phyloP scores from a whole-genome alignment of 495 filamentous ascomycete genomes.

The Pseudomonodictys pantanalensis region DNA sequence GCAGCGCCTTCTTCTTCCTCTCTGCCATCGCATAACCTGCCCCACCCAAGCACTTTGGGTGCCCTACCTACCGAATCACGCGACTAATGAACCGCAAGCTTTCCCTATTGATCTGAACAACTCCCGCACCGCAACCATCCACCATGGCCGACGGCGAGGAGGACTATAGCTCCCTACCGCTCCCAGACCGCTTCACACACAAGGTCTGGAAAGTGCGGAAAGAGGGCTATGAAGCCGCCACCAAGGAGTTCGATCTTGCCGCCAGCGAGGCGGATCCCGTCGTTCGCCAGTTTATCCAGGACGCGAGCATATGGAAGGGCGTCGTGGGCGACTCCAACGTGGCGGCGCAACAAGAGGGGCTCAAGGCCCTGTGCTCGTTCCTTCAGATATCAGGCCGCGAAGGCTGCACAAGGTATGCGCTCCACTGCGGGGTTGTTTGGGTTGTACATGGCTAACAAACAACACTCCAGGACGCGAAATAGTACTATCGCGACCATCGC shows the following conservation, averaged over 20 bases:
- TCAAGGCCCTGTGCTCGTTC: conserved; percentile 82
- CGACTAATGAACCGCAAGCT: conserved; percentile 21
- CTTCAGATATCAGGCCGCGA: conserved; percentile 81
- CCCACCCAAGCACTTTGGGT: neutral
- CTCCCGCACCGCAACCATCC: conserved; percentile 3
- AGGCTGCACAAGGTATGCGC: conserved; percentile 64
- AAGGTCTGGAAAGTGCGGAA: conserved; percentile 99
- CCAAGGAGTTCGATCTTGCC: conserved; percentile 78
- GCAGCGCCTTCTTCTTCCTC: too few relatives aligned
- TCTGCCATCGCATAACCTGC: too few relatives aligned
- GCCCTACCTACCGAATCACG: neutral
- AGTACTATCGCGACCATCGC: conserved; percentile 72
- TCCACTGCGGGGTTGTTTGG: neutral
- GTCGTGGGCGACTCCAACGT: conserved; percentile 96
- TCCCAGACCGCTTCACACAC: conserved; percentile 80
- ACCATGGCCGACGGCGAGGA: conserved; percentile 70
- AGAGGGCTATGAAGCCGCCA: conserved; percentile 88
- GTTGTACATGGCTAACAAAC: conserved; percentile 6
- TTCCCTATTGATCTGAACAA: conserved; percentile 11
- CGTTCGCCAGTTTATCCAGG: conserved; percentile 81
- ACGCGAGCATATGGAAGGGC: conserved; percentile 83
- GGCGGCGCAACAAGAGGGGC: conserved; percentile 90
- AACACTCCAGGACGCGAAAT: conserved; percentile 61
- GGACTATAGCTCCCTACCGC: conserved; percentile 76
- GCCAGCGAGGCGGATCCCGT: conserved; percentile 83